Evolutionary conservation across 345 rosid genomes (phyloP).

Genomic region (Hypericum androsaemum): DNA sequence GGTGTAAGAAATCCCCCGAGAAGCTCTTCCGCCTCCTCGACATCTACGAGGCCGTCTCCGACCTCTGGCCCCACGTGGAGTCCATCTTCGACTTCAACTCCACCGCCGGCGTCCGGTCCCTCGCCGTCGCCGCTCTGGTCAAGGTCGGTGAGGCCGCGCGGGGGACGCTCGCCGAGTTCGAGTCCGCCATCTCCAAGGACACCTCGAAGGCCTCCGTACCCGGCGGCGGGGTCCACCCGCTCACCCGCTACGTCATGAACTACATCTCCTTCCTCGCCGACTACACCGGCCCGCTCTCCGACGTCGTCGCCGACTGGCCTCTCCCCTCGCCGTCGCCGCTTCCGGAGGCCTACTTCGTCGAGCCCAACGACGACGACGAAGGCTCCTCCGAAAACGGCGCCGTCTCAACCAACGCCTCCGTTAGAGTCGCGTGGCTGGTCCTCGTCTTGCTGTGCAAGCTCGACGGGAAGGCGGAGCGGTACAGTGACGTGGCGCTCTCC

Average conservation of each 20-base stretch:
- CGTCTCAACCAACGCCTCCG: slow-evolving; percentile 14
- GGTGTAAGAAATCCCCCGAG: slow-evolving; percentile 57
- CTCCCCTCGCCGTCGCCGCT: slow-evolving; percentile 21
- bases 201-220: slow-evolving; percentile 34
- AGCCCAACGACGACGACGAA: slow-evolving; percentile 22
- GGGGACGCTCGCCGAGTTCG: slow-evolving; percentile 46
- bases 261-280: slow-evolving; percentile 60
- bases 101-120: slow-evolving; percentile 29
- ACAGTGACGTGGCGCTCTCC: slow-evolving; percentile 52
- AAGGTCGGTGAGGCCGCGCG: slow-evolving; percentile 41
- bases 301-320: slow-evolving; percentile 53
- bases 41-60: slow-evolving; percentile 43
- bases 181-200: slow-evolving; percentile 46
- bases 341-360: slow-evolving; percentile 41
- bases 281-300: slow-evolving; percentile 38
- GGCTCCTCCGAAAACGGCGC: slow-evolving; percentile 13
- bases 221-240: slow-evolving; percentile 77
- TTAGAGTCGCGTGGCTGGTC: slow-evolving; percentile 52
- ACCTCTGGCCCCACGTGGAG: slow-evolving; percentile 41
- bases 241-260: slow-evolving; percentile 73
- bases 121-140: slow-evolving; percentile 33
- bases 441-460: slow-evolving; percentile 65
- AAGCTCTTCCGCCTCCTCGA: slow-evolving; percentile 61
- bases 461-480: slow-evolving; percentile 48
- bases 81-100: slow-evolving; percentile 40